Base-by-base conservation (phyloP, 805 yeast genomes). In the Schwanniomyces pseudopolymorphus region DNA sequence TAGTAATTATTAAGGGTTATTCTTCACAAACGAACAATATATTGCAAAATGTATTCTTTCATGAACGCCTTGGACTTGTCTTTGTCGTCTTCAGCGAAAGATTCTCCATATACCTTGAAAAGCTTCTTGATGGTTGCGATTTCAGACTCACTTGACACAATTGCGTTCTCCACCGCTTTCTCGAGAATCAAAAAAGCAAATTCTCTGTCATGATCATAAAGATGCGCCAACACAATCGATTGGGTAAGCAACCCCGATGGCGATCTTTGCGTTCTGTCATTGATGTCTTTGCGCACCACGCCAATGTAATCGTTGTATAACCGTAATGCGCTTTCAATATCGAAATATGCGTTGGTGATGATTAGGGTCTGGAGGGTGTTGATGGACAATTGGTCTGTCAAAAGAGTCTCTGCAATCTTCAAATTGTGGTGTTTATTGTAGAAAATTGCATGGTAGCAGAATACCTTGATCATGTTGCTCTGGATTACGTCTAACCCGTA, bases 131-230 rank as follows among this genome's bases (percentile, higher is more conserved):
- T 57, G n/a, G 55, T 55, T 14, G 66, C 66, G 4, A 67, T 57
- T 25, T 78, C 81, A 2, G 55, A 53, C 24, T 72, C 78, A 27
- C 77, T 73, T 13, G 54, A 53, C 2, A 79, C 35, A 10, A 65
- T 47, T 4, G 49, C 64, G 44, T 70, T 73, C 31, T 61, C 65
- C 0, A 67, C 54, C 0, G 80, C 77, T 51, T 77, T 78, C 37
- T 79, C 82, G 49, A 71, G 66, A 10, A 80, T 57, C 37, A 79
- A 72, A 44, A 70, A 65, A 0, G 84, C 83, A 60, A 81, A 80
- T 48, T 77, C 80, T 37, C 84, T 61, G 56, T 81, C 84, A 37
- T 69, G 63, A 33, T 70, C 66, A 17, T 70, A 68, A 31, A 81
- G 57, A 45, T 59, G 68, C 0, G 76, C 72, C 13, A 77, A 50